phyloP scores from a whole-genome alignment of 352 stramenopile genomes.

The Hyaloperonospora arabidopsidis region DNA sequence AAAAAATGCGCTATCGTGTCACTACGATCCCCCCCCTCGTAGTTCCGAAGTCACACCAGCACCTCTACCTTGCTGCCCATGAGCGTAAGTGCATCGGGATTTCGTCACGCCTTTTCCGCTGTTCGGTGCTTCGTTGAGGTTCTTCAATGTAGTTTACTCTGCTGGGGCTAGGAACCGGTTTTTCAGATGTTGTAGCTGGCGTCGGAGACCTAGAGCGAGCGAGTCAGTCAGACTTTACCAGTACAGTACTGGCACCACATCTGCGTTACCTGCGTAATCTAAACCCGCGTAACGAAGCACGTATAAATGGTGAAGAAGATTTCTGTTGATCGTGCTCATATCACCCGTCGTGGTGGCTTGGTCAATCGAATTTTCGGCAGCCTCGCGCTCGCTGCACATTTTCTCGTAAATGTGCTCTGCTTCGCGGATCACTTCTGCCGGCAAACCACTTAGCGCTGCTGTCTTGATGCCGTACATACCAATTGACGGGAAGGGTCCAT shows the following conservation, averaged over 20 bases:
- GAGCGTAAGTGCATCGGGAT: no score
- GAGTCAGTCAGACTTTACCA: slow-evolving; percentile 2
- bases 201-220: slow-evolving; percentile 34
- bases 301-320: slow-evolving; percentile 67
- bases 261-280: slow-evolving; percentile 38
- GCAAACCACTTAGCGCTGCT: slow-evolving; percentile 65
- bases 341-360: slow-evolving; percentile 8
- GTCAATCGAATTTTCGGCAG: slow-evolving; percentile 7
- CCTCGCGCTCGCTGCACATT: slow-evolving; percentile 20
- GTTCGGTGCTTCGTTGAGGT: background rate
- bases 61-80: no score
- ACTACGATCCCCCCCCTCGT: no score
- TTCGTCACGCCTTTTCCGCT: no score
- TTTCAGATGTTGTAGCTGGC: slow-evolving; percentile 61
- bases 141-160: slow-evolving; percentile 8
- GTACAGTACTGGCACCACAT: background rate
- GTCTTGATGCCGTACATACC: slow-evolving; percentile 82
- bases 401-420: slow-evolving; percentile 42
- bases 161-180: slow-evolving; percentile 38
- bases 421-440: slow-evolving; percentile 47
- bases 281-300: slow-evolving; percentile 56
- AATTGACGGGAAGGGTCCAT: slow-evolving; percentile 47
- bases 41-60: no score
- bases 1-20: no score
- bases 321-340: slow-evolving; percentile 29